A percentile compares a stretch with the other conserved stretches of the same genome.
phyloP scores from a whole-genome alignment of 2,329 filamentous ascomycete genomes.

The Dothistroma pini region DNA sequence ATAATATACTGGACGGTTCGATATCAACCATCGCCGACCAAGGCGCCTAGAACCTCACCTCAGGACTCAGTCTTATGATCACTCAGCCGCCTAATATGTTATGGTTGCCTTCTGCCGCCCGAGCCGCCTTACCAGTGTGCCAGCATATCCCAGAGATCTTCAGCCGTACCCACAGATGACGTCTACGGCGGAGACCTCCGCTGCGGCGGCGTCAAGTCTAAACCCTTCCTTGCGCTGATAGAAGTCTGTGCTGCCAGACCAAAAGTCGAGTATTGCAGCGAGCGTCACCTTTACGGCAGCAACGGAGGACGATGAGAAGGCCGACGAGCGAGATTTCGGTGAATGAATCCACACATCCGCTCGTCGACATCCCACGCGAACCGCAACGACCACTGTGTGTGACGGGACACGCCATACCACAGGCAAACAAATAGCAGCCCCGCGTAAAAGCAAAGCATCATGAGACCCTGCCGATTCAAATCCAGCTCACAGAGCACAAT shows the following conservation, averaged over 20 bases:
- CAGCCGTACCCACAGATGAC: background rate
- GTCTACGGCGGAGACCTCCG: background rate
- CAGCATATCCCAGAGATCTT: background rate
- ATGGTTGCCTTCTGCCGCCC: background rate
- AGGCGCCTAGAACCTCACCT: background rate
- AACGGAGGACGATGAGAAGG: background rate
- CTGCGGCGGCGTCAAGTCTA: background rate
- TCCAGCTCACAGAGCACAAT: background rate
- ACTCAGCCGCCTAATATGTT: background rate
- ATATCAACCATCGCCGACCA: background rate
- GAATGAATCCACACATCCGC: background rate
- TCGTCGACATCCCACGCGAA: background rate
- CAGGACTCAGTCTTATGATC: background rate
- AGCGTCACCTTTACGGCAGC: background rate
- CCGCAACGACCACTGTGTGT: background rate
- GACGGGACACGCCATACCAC: background rate
- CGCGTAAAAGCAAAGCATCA: background rate
- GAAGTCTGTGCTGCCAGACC: background rate
- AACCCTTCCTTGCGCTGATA: background rate
- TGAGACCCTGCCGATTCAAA: background rate
- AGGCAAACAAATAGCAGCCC: background rate
- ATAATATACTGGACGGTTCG: background rate
- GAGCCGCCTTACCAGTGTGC: too few species aligned
- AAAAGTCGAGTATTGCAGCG: background rate
- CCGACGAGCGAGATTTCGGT: background rate